Evolutionary conservation across 371 early-diverging fungal species (phyloP).

Genomic region (Funneliformis caledonium): DNA sequence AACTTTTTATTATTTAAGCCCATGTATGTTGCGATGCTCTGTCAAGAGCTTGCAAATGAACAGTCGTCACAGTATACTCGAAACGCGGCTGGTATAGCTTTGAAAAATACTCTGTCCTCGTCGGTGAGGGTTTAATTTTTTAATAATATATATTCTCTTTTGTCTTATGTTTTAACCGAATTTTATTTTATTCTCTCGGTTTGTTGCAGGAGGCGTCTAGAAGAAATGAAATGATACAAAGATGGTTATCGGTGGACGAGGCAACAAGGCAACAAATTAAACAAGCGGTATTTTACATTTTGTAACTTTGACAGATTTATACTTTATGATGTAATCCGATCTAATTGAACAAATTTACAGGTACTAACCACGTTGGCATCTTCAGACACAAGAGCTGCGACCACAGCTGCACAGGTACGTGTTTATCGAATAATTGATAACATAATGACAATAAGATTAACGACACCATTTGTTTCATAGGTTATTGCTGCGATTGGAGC

Average conservation of each 20-base stretch:
- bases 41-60: conserved; percentile 84
- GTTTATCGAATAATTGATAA: not conserved
- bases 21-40: conserved; percentile 74
- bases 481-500: conserved; percentile 88
- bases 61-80: conserved; percentile 66
- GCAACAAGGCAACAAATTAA: conserved; percentile 56
- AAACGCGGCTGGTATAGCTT: conserved; percentile 82
- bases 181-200: conserved; percentile 29
- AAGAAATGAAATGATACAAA: conserved; percentile 67
- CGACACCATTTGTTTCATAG: conserved; percentile 44
- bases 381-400: conserved; percentile 66
- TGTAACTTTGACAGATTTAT: not conserved
- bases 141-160: not conserved
- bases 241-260: conserved; percentile 74
- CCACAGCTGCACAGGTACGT: conserved; percentile 73
- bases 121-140: conserved; percentile 61
- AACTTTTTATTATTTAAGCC: conserved; percentile 56
- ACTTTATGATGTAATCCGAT: not conserved
- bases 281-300: conserved; percentile 51
- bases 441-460: not conserved
- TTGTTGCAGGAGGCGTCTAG: conserved; percentile 65
- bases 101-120: conserved; percentile 90
- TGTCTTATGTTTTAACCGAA: not conserved
- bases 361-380: conserved; percentile 74
- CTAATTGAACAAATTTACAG: conserved; percentile 46